Base-by-base conservation (phyloP, 495 filamentous ascomycete species). In the Copromyces sp. region DNA sequence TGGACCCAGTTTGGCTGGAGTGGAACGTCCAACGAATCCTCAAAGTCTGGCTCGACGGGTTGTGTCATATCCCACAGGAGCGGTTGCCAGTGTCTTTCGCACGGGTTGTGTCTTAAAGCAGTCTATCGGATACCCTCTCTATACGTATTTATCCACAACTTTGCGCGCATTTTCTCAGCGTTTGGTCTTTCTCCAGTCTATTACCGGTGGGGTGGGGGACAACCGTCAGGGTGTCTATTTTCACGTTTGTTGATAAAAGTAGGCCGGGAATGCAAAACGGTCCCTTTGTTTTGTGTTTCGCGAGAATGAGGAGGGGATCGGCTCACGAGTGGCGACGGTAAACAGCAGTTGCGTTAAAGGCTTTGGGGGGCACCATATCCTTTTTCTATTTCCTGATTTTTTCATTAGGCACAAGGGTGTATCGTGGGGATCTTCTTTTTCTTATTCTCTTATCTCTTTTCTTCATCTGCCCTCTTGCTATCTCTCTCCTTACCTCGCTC, bases 251-350 rank as follows among this genome's bases (percentile, higher is more conserved):
- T 73, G 68, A 73, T 75, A 73, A 75, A 74, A 75, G 73, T 73
- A 73, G 68, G 70, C 42, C 71, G 73, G 73, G 59, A 75, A 75
- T 75, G 73, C 73, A 73, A 75, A 75, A 73, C 73, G 73, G 73
- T 70, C 41, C 45, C 59, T 72, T 16, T 40, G 37, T 73, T 39
- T 42, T 74, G 42, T 70, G 65, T 69, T 70, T 70, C 68, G 35
- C 53, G 20, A 65, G 38, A 39, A 39, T 35, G 12, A 38, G 42
- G 6, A 65, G 44, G n/a, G n/a, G 32, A 39, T 39, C 24, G 38
- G 29, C n/a, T 44, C 42, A 71, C 9, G 40, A 53, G 44, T 20
- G 42, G 70, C 53, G 40, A 16, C 38, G 70, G 35, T 71, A 61
- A 61, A 61, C 53, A 61, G 29, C 53, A 35, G 29, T 61, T 61